phyloP scores from a whole-genome alignment of 768 basidiomycete genomes.

The Nidula microcarpa region DNA sequence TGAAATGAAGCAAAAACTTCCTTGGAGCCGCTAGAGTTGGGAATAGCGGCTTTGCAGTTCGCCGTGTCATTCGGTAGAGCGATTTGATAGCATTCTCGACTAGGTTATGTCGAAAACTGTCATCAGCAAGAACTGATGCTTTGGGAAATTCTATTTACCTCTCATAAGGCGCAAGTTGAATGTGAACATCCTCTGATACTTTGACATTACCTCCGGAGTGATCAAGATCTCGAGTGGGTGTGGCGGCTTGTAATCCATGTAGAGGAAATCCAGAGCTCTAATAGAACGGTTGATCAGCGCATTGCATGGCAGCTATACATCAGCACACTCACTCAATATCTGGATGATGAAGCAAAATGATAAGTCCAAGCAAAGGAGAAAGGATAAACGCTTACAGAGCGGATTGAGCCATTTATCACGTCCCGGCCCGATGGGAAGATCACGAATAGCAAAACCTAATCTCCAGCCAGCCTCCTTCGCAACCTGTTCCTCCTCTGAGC shows the following conservation, averaged over 20 bases:
- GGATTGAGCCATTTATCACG: constrained; percentile 82
- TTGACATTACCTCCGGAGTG: constrained; percentile 66
- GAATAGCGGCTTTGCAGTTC: constrained; percentile 44
- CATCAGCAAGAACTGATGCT: constrained; percentile 3
- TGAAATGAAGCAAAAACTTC: constrained; percentile 59
- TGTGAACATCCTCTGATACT: constrained; percentile 82
- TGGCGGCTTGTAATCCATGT: constrained; percentile 89
- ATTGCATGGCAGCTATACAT: neutral
- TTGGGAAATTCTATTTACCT: constrained; percentile 40
- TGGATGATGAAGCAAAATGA: constrained; percentile 11
- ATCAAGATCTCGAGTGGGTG: constrained; percentile 73
- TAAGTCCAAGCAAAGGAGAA: neutral
- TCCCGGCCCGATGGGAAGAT: constrained; percentile 60
- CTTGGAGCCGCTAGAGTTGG: constrained; percentile 51
- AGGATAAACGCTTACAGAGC: constrained; percentile 50
- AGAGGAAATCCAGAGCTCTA: constrained; percentile 86
- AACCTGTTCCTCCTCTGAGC: constrained; percentile 21
- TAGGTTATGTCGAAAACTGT: constrained; percentile 13
- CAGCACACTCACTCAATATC: constrained; percentile 44
- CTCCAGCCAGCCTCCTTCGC: constrained; percentile 68
- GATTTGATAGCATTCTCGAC: constrained; percentile 68
- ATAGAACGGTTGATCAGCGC: constrained; percentile 6
- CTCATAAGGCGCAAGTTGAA: constrained; percentile 76
- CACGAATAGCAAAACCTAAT: constrained; percentile 81
- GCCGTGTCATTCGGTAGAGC: constrained; percentile 61